phyloP scores from a whole-genome alignment of 129 eudicot genomes.

The Lactuca saligna region DNA sequence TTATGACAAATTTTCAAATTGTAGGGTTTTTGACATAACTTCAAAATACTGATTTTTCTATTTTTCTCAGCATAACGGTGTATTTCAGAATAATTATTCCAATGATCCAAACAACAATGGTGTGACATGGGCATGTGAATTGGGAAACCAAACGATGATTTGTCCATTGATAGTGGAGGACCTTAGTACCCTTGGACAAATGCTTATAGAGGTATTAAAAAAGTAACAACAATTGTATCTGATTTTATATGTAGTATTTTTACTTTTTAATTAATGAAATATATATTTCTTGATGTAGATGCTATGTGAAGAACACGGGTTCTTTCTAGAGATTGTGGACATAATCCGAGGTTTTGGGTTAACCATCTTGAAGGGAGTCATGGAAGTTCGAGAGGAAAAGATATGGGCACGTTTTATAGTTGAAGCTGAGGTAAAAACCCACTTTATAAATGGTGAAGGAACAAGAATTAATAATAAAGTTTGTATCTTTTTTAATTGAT shows the following conservation, averaged over 20 bases:
- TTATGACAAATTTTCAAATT: neutral
- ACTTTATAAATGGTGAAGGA: neutral
- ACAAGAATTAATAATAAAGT: neutral
- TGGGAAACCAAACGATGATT: slow-evolving; percentile 57
- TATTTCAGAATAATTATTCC: slow-evolving; percentile 33
- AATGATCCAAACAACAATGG: slow-evolving; percentile 44
- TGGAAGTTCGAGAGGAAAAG: slow-evolving; percentile 68
- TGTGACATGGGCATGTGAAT: slow-evolving; percentile 91
- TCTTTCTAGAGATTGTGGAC: slow-evolving; percentile 85
- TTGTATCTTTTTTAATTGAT: neutral
- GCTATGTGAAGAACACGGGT: slow-evolving; percentile 87
- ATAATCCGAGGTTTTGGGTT: slow-evolving; percentile 82
- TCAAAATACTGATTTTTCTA: neutral
- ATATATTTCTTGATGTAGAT: slow-evolving; percentile 49
- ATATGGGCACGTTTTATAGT: slow-evolving; percentile 83
- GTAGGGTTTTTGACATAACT: slow-evolving; percentile 8
- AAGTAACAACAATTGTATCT: neutral
- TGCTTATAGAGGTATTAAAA: slow-evolving; percentile 75
- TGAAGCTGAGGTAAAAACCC: slow-evolving; percentile 62
- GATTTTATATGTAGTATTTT: neutral
- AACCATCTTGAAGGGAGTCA: slow-evolving; percentile 75
- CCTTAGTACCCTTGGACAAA: slow-evolving; percentile 70
- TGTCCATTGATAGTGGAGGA: slow-evolving; percentile 87
- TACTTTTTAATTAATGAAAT: neutral
- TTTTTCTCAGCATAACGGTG: slow-evolving; percentile 26